Percentiles rank a stretch among this genome's conserved stretches.
phyloP scores from a whole-genome alignment of 192 early-diverging fungal genomes.

The Allomyces javanicus region DNA sequence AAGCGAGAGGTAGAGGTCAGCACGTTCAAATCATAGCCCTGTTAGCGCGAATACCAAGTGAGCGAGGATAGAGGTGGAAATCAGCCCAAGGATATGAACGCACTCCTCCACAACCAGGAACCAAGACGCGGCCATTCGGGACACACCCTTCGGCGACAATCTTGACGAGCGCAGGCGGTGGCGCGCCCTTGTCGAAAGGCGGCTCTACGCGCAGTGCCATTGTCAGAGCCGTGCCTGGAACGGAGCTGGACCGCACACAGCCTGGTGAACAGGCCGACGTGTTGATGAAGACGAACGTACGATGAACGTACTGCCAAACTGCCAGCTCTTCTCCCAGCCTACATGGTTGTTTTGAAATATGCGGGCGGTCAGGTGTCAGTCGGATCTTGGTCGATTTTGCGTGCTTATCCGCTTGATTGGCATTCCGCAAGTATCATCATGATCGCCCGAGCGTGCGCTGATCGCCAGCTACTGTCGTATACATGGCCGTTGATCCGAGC shows the following conservation, averaged over 20 bases:
- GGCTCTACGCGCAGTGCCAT: not conserved
- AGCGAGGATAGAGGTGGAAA: not conserved
- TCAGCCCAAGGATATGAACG: not conserved
- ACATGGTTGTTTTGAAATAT: not conserved
- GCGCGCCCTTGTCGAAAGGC: constrained; percentile 22
- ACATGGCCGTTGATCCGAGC: no score
- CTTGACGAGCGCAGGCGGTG: constrained; percentile 24
- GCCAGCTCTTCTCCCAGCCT: not conserved
- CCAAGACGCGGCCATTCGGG: constrained; percentile 21
- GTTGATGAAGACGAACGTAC: not conserved
- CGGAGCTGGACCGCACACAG: no score
- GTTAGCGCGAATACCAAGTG: not conserved
- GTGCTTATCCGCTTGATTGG: no score
- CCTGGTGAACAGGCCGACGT: not conserved
- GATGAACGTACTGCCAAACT: not conserved
- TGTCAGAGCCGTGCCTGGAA: no score
- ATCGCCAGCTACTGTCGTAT: no score
- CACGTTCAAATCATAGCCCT: constrained; percentile 56
- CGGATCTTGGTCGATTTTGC: no score
- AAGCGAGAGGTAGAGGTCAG: constrained; percentile 30
- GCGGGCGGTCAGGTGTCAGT: no score
- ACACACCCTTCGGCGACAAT: constrained; percentile 15
- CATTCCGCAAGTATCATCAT: no score
- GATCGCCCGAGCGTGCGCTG: no score
- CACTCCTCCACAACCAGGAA: constrained; percentile 33